Base-by-base conservation (phyloP, 495 filamentous ascomycete genomes). In the Clavariopsis aquatica region DNA sequence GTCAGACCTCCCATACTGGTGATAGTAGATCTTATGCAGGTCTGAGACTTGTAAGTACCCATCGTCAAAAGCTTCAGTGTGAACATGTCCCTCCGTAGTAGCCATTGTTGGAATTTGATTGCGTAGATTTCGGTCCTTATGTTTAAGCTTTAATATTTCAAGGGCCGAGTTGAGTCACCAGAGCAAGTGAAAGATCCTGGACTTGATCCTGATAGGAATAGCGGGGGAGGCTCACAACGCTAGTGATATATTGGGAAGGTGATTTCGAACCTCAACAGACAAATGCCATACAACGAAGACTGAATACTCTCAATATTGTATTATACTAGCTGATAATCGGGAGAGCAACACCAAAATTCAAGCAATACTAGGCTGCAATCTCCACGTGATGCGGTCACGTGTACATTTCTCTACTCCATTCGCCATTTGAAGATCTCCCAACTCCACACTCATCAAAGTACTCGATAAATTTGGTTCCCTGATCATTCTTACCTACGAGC, bases 11-110 rank as follows among this genome's bases (percentile, higher is more conserved):
- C 79, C 79, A 60, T 79, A 79, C 60, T 81, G 78, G 54, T 77
- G 76, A 49, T 77, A 81, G 67, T 79, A 72, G 1, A 80, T 65
- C 28, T 60, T 66, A 51, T 81, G 78, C 34, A 80, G 67, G 17
- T 57, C 36, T 38, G 71, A 70, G 19, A 81, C 78, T 45, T 73
- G 47, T 13, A 81, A 64, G 29, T 66, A 54, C 10, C 77, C 74
- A 2, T 56, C 41, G 15, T 77, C 57, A 51, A 58, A 66, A 10
- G 60, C 46, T 23, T 46, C 66, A 13, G 41, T 29, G 26, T 69
- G 66, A 26, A 31, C n/a, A 46, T 69, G 63, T n/a, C 60, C 49
- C 45, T 9, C 27, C 19, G 24, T 13, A 34, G 23, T 5, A 29
- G 59, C 49, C 59, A 62, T 62, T n/a, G n/a, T n/a, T n/a, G n/a